Conservation (phyloP, 768 basidiomycete species). For the Xerocomellus chrysenteron region DNA sequence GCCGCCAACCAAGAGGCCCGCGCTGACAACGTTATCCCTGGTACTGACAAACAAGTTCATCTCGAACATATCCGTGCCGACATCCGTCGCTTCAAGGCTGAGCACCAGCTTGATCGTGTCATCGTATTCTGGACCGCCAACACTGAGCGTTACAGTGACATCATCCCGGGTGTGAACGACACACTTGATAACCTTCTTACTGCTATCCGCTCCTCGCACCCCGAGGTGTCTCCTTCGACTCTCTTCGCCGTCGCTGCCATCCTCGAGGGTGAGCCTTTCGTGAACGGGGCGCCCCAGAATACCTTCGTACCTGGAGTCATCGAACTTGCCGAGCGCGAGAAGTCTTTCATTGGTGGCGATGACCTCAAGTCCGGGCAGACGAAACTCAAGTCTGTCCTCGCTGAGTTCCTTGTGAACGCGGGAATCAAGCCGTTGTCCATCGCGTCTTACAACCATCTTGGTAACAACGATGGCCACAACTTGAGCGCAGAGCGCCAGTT, state of each 20-base stretch:
- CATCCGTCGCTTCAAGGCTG: slow-evolving; percentile 88
- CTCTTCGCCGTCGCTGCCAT: slow-evolving; percentile 95
- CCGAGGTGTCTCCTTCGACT: slow-evolving; percentile 95
- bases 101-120: slow-evolving; percentile 80
- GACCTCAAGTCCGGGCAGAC: slow-evolving; percentile 99
- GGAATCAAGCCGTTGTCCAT: slow-evolving; percentile 98
- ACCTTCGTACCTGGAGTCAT: slow-evolving; percentile 97
- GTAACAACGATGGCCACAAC: slow-evolving; percentile 96
- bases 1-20: slow-evolving; percentile 97
- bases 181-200: slow-evolving; percentile 84
- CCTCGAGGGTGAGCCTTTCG: slow-evolving; percentile 91
- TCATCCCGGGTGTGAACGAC: slow-evolving; percentile 94
- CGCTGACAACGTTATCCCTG: slow-evolving; percentile 90
- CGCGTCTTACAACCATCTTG: slow-evolving; percentile 97
- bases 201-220: slow-evolving; percentile 81
- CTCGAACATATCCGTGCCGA: slow-evolving; percentile 91
- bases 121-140: slow-evolving; percentile 99
- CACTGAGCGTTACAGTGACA: slow-evolving; percentile 95
- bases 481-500: slow-evolving; percentile 90
- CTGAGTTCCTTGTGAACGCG: slow-evolving; percentile 98
- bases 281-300: slow-evolving; percentile 99
- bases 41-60: slow-evolving; percentile 84
- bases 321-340: slow-evolving; percentile 82
- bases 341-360: slow-evolving; percentile 95
- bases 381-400: slow-evolving; percentile 94